Evolutionary conservation across 306 rosid species (phyloP).

Genomic region (Trichosanthes truncata): DNA sequence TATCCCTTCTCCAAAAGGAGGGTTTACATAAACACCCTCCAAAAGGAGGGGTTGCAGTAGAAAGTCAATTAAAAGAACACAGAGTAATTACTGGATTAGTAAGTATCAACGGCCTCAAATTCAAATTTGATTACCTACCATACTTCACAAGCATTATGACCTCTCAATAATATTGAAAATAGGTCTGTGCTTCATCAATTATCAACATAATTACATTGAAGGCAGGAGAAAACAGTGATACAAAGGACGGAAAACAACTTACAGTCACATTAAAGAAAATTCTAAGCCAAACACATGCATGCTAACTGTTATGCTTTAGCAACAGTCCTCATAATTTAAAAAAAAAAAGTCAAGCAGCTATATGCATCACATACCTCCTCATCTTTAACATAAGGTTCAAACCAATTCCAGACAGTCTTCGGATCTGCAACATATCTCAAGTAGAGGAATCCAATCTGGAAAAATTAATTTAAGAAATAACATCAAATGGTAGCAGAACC

Average conservation of each 20-base stretch:
- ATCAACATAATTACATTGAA: not conserved
- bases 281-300: not conserved
- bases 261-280: not conserved
- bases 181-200: not conserved
- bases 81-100: not conserved
- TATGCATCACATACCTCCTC: conserved; percentile 56
- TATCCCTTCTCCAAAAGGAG: not conserved
- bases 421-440: conserved; percentile 91
- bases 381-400: conserved; percentile 76
- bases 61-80: not conserved
- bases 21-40: not conserved
- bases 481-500: not conserved
- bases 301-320: not conserved
- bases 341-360: not conserved
- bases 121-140: not conserved
- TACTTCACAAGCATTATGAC: not conserved
- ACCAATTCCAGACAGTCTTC: conserved; percentile 90
- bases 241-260: not conserved
- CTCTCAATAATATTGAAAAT: not conserved
- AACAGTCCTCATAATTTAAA: conserved; percentile 4
- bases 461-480: conserved; percentile 10
- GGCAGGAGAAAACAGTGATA: not conserved
- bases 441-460: conserved; percentile 91
- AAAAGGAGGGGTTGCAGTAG: not conserved
- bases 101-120: not conserved